These are phyloP conservation scores for Sordariomycetes sp. DNA, from an alignment of 2,329 filamentous ascomycete species.

Conservation along the genomic window DNA sequence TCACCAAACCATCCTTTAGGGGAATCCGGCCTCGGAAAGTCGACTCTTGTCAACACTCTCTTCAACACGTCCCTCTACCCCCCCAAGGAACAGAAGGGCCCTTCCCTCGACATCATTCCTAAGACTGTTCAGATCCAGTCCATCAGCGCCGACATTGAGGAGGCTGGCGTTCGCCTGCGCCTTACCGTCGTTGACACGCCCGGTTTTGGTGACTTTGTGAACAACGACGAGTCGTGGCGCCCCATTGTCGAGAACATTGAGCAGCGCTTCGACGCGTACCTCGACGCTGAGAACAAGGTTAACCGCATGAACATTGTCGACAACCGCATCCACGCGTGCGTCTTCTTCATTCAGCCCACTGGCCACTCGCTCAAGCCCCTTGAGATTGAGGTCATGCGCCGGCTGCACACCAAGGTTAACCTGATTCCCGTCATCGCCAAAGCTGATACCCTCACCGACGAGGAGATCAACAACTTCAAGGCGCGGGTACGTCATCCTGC, in stretches of 20 bases:
- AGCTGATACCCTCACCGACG: constrained; percentile 93
- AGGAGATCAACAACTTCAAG: constrained; percentile 92
- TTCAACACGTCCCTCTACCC: constrained; percentile 99
- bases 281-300: constrained; percentile 99
- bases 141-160: constrained; percentile 93
- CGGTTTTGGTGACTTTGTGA: constrained; percentile 97
- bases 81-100: constrained; percentile 95
- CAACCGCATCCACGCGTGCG: constrained; percentile 96
- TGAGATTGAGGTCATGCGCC: constrained; percentile 98
- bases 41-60: constrained; percentile 94
- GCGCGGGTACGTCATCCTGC: constrained; percentile 59
- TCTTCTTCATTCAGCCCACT: constrained; percentile 99
- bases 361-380: constrained; percentile 97
- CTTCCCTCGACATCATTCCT: constrained; percentile 93
- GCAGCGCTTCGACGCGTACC: constrained; percentile 94
- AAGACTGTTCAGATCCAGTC: constrained; percentile 95
- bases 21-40: constrained; percentile 98
- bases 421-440: constrained; percentile 98
- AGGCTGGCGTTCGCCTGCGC: constrained; percentile 92
- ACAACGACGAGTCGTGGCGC: constrained; percentile 99
- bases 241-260: constrained; percentile 99
- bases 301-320: constrained; percentile 99
- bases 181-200: constrained; percentile 96
- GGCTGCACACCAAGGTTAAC: constrained; percentile 99
- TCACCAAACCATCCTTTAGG: constrained; percentile 36